Evolutionary conservation across 768 basidiomycete genomes (phyloP).

Genomic region (Trametes cingulata): DNA sequence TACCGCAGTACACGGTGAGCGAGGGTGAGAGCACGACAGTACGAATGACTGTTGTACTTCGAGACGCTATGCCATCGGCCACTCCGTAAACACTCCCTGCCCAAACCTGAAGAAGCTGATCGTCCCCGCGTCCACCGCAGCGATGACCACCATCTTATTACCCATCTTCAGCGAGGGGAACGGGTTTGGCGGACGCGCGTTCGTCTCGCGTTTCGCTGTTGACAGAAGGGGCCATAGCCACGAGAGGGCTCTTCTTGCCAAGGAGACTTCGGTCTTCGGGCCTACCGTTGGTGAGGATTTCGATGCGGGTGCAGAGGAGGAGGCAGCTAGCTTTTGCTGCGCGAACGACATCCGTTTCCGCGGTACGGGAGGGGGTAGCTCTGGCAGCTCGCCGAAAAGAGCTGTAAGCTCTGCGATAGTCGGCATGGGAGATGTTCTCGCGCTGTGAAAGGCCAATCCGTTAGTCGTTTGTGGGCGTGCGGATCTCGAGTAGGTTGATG

Average conservation of each 20-base stretch:
- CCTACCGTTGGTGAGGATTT: background rate
- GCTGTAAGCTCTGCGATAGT: slow-evolving; percentile 73
- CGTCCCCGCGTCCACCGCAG: slow-evolving; percentile 85
- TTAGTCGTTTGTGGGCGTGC: background rate
- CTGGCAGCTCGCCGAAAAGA: slow-evolving; percentile 70
- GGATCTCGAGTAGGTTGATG: too few relatives aligned
- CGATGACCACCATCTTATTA: slow-evolving; percentile 80
- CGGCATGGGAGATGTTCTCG: slow-evolving; percentile 80
- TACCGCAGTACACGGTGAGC: too few relatives aligned
- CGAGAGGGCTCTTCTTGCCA: slow-evolving; percentile 21
- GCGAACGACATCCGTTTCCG: slow-evolving; percentile 36
- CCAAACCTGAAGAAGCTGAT: slow-evolving; percentile 89
- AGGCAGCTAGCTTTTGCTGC: slow-evolving; percentile 22
- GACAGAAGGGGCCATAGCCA: slow-evolving; percentile 26
- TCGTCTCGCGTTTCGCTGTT: slow-evolving; percentile 26
- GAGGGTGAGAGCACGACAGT: background rate
- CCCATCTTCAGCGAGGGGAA: slow-evolving; percentile 84
- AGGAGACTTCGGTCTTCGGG: background rate
- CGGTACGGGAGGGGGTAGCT: slow-evolving; percentile 61
- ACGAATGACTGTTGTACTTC: too few relatives aligned
- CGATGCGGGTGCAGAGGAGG: background rate
- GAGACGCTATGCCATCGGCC: slow-evolving; percentile 55
- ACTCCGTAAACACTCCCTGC: slow-evolving; percentile 81
- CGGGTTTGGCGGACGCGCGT: slow-evolving; percentile 56
- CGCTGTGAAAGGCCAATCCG: slow-evolving; percentile 45